These are phyloP conservation scores for Urtica urens DNA, from an alignment of 306 rosid species.

Conservation along the genomic window DNA sequence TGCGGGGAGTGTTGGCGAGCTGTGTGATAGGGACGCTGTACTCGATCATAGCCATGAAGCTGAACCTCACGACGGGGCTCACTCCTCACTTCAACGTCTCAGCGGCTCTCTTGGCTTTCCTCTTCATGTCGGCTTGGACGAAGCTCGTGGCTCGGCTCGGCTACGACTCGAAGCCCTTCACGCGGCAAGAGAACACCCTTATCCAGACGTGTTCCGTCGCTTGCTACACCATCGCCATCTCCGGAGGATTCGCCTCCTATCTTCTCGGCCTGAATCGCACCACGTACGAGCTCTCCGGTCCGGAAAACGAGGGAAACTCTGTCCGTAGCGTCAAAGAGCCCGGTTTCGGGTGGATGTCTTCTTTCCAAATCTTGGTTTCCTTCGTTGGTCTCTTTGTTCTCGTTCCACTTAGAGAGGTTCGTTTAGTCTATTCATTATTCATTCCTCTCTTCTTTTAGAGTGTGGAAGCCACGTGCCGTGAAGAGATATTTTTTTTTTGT, in stretches of 20 bases:
- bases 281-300: constrained; percentile 75
- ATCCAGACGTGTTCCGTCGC: constrained; percentile 89
- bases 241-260: constrained; percentile 93
- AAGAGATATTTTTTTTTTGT: constrained; percentile 9
- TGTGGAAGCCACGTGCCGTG: background rate
- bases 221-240: constrained; percentile 73
- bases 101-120: constrained; percentile 76
- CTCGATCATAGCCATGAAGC: constrained; percentile 78
- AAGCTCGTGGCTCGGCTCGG: constrained; percentile 48
- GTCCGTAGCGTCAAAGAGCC: constrained; percentile 51
- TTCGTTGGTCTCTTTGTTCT: constrained; percentile 90
- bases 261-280: constrained; percentile 62
- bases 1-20: constrained; percentile 70
- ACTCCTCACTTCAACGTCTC: constrained; percentile 80
- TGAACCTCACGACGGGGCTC: constrained; percentile 80
- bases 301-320: constrained; percentile 48
- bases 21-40: constrained; percentile 49
- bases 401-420: constrained; percentile 87
- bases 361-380: constrained; percentile 72
- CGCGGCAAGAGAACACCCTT: constrained; percentile 86
- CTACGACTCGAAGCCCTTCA: constrained; percentile 58
- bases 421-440: too few species aligned
- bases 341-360: constrained; percentile 82
- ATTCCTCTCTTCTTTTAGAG: too few species aligned
- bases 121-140: constrained; percentile 62